These are phyloP conservation scores for Stephanocyclus meneghinianus DNA, from an alignment of 352 stramenopile genomes.

Conservation along the genomic window DNA sequence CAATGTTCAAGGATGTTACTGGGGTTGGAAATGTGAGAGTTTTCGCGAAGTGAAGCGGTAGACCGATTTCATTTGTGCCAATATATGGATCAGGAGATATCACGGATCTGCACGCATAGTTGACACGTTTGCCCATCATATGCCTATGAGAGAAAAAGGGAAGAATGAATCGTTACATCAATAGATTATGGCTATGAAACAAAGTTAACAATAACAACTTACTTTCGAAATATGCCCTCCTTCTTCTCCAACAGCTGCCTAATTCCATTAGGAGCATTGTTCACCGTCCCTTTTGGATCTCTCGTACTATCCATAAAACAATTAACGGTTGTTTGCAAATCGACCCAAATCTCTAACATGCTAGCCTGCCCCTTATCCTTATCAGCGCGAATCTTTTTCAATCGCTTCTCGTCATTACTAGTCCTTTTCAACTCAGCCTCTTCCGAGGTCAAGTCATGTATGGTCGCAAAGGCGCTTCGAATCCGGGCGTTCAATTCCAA, in stretches of 20 bases:
- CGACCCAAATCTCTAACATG: slow-evolving; percentile 94
- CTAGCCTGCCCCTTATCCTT: slow-evolving; percentile 86
- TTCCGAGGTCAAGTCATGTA: slow-evolving; percentile 73
- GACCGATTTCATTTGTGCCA: slow-evolving; percentile 98
- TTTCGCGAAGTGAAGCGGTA: slow-evolving; percentile 97
- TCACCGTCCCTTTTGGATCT: slow-evolving; percentile 65
- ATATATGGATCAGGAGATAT: slow-evolving; percentile 99
- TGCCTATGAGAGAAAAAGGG: slow-evolving; percentile 57
- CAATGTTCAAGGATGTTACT: slow-evolving; percentile 97
- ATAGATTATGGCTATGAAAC: background rate
- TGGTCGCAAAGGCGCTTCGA: slow-evolving; percentile 34
- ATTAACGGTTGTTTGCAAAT: slow-evolving; percentile 93
- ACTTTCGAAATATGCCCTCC: slow-evolving; percentile 98
- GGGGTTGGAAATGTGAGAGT: slow-evolving; percentile 97
- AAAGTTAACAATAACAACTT: slow-evolving; percentile 2
- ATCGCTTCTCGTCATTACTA: slow-evolving; percentile 19
- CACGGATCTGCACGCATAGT: slow-evolving; percentile 98
- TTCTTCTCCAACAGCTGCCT: slow-evolving; percentile 99
- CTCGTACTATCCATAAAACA: slow-evolving; percentile 88
- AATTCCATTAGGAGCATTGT: slow-evolving; percentile 86
- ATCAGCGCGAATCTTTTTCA: slow-evolving; percentile 55
- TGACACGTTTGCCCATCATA: slow-evolving; percentile 99
- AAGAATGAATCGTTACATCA: background rate
- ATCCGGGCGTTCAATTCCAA: slow-evolving; percentile 90
- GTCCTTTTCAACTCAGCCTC: slow-evolving; percentile 83